Evolutionary conservation across 306 rosid species (phyloP).

Genomic region (Acacia melanoxylon): DNA sequence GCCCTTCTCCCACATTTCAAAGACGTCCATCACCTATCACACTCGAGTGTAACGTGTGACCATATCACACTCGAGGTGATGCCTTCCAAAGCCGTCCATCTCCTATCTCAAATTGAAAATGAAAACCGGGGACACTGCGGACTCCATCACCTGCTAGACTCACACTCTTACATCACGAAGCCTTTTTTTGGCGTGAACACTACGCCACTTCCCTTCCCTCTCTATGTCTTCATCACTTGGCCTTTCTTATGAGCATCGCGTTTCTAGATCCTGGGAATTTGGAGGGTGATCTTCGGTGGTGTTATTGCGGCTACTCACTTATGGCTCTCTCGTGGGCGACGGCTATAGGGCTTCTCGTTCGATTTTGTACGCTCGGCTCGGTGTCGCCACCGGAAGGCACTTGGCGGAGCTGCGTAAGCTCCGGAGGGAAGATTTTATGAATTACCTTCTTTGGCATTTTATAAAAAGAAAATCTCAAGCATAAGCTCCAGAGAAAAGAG

Average conservation of each 20-base stretch:
- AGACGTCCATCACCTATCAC: too few species aligned
- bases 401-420: constrained; percentile 65
- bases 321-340: constrained; percentile 95
- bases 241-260: constrained; percentile 91
- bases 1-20: too few species aligned
- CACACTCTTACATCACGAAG: too few species aligned
- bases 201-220: too few species aligned
- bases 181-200: too few species aligned
- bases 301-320: constrained; percentile 93
- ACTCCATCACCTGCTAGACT: too few species aligned
- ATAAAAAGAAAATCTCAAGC: neutral
- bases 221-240: constrained; percentile 48
- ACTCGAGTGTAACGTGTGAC: too few species aligned
- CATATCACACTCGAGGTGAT: too few species aligned
- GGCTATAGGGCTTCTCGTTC: constrained; percentile 83
- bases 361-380: constrained; percentile 85
- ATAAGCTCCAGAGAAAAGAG: neutral
- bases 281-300: constrained; percentile 92
- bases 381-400: constrained; percentile 94
- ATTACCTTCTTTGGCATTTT: neutral
- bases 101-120: too few species aligned
- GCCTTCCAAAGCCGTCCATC: too few species aligned
- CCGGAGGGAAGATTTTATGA: constrained; percentile 41
- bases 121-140: too few species aligned
- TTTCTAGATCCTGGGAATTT: constrained; percentile 93